Base-by-base conservation (phyloP, 345 rosid species). In the Diplotaxis tenuifolia region DNA sequence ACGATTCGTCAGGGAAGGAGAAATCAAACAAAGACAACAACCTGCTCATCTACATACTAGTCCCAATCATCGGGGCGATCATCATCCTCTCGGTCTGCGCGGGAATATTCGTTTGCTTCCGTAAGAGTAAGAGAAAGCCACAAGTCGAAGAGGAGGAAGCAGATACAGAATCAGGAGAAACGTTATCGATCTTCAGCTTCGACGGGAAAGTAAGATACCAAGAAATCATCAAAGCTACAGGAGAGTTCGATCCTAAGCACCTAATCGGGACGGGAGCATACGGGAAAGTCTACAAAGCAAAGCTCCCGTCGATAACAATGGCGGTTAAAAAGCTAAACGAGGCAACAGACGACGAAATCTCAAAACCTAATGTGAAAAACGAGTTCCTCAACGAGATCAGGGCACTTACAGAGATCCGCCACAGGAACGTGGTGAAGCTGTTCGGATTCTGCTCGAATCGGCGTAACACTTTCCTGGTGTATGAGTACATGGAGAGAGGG, bases 361-460 rank as follows among this genome's bases (percentile, higher is more conserved):
- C 83, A 0, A 70, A 70, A 23, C 79, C 79, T 21, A 29, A 59
- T 10, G 65, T 62, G 61, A 72, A 70, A 62, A 70, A 75, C 47
- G 77, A 18, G n/a, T 84, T 82, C 42, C 25, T 80, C 6, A 70
- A 77, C 63, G 86, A 84, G 27, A 82, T 82, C 23, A 75, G 76
- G 50, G 73, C 84, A 10, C 62, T 84, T 6, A 75, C 82, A 4
- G 81, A 78, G 38, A 78, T 82, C 50, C 75, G 83, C 45, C 81
- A 84, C 47, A 29, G 85, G 23, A 82, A 84, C 67, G 78, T 84
- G 15, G 84, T 84, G 49, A 84, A 84, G 57, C 71, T 84, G 40
- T 70, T 72, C 32, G 83, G 87, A 22, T 75, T 78, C 73, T 74
- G 81, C 74, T 84, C 78, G 42, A 71, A 42, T 16, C 67, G 63